Percentiles rank a stretch among this genome's conserved stretches.
These are phyloP conservation scores for Dictyostelium firmibasis DNA, from an alignment of 78 protist genomes.

Conservation along the genomic window DNA sequence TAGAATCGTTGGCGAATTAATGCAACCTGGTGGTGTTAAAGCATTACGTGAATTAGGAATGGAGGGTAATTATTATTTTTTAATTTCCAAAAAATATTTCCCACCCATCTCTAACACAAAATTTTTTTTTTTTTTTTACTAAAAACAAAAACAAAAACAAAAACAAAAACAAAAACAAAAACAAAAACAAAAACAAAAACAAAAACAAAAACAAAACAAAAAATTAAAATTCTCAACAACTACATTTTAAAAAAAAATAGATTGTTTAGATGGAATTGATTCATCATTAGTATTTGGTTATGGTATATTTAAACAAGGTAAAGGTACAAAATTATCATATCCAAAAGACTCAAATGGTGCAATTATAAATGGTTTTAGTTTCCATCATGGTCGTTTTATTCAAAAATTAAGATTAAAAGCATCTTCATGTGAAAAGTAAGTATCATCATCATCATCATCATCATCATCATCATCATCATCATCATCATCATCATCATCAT, in stretches of 20 bases:
- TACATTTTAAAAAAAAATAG: neutral
- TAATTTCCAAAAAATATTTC: too few relatives aligned
- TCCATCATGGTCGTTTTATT: constrained; percentile 90
- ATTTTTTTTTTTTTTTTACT: neutral
- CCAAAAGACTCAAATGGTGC: constrained; percentile 30
- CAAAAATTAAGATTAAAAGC: constrained; percentile 80
- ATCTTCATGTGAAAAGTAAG: constrained; percentile 32
- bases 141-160: too few relatives aligned
- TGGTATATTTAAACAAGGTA: constrained; percentile 39
- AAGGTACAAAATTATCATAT: constrained; percentile 54
- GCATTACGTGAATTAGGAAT: constrained; percentile 79
- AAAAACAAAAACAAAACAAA: too few relatives aligned
- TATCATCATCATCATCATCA: too few relatives aligned
- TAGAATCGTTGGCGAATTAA: constrained; percentile 91
- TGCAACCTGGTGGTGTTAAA: constrained; percentile 93
- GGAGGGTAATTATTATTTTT: constrained; percentile 2
- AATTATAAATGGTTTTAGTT: constrained; percentile 67
- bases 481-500: too few relatives aligned
- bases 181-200: too few relatives aligned
- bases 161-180: too few relatives aligned
- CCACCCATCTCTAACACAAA: too few relatives aligned
- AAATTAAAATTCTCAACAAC: neutral
- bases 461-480: too few relatives aligned
- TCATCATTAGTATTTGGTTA: constrained; percentile 69
- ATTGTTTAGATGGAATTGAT: constrained; percentile 86